Percentiles rank a stretch among this genome's conserved stretches.
These are phyloP conservation scores for Phascolomyces articulosus DNA, from an alignment of 371 early-diverging fungal genomes.

Conservation along the genomic window DNA sequence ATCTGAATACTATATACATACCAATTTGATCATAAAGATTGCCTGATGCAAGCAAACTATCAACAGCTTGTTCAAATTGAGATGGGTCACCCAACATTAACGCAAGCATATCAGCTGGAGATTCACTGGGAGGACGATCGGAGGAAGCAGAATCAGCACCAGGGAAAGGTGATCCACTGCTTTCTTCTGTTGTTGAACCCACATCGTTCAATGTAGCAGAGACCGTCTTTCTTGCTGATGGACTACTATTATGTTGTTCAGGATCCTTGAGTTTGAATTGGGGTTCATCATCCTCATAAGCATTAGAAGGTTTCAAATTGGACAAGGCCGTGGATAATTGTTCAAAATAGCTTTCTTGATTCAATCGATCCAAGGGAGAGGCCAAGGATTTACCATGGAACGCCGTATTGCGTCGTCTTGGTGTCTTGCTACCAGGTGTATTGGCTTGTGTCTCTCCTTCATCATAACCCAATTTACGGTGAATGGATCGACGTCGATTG, in stretches of 20 bases:
- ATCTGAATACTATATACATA: no score
- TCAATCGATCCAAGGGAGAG: slow-evolving; percentile 36
- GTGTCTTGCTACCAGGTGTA: slow-evolving; percentile 55
- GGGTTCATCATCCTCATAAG: slow-evolving; percentile 15
- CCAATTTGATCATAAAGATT: slow-evolving; percentile 84
- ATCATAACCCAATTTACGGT: slow-evolving; percentile 52
- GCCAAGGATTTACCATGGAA: slow-evolving; percentile 44
- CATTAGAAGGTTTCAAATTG: slow-evolving; percentile 18
- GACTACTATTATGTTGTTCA: slow-evolving; percentile 22
- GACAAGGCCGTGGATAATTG: slow-evolving; percentile 37
- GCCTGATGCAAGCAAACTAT: slow-evolving; percentile 62
- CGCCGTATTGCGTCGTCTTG: slow-evolving; percentile 48
- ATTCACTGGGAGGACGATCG: slow-evolving; percentile 2
- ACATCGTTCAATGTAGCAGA: not conserved
- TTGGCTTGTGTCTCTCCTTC: slow-evolving; percentile 52
- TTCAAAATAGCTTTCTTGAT: slow-evolving; percentile 49
- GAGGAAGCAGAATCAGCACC: not conserved
- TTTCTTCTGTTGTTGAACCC: not conserved
- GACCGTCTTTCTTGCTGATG: slow-evolving; percentile 5
- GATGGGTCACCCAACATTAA: slow-evolving; percentile 73
- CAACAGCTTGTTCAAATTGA: slow-evolving; percentile 65
- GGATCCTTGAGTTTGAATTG: slow-evolving; percentile 61
- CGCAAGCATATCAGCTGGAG: slow-evolving; percentile 44
- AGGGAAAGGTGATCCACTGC: not conserved
- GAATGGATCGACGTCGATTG: slow-evolving; percentile 25